Conservation (phyloP, 2,329 filamentous ascomycete genomes). For the Xenosphaeropsis pyriputrescens region DNA sequence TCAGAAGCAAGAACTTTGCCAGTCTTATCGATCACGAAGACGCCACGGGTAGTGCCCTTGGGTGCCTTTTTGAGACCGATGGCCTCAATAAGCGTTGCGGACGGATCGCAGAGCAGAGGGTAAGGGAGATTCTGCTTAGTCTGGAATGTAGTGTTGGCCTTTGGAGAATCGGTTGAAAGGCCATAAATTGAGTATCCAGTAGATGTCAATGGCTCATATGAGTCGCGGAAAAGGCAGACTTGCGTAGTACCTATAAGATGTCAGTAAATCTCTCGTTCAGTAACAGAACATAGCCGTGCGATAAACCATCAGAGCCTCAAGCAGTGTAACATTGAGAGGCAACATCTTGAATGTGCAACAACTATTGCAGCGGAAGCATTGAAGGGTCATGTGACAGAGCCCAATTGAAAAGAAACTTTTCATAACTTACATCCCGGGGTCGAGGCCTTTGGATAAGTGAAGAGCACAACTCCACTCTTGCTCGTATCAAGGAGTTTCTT, state of each 20-base stretch:
- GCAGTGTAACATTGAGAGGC: too few relatives aligned
- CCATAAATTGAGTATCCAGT: constrained; percentile 81
- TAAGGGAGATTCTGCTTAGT: constrained; percentile 85
- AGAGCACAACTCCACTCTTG: constrained; percentile 75
- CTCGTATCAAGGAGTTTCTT: constrained; percentile 71
- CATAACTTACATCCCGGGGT: constrained; percentile 75
- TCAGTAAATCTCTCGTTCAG: constrained; percentile 3
- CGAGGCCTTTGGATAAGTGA: constrained; percentile 90
- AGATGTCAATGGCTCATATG: constrained; percentile 59
- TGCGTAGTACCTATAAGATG: constrained; percentile 58
- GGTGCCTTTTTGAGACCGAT: constrained; percentile 82
- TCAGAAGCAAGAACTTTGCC: constrained; percentile 68
- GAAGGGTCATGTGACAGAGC: too few relatives aligned
- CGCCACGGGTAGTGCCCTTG: constrained; percentile 69
- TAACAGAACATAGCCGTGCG: too few relatives aligned
- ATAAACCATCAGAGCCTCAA: too few relatives aligned
- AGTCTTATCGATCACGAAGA: constrained; percentile 72
- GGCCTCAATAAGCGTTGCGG: constrained; percentile 59
- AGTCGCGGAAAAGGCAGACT: constrained; percentile 85
- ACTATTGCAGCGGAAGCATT: too few relatives aligned
- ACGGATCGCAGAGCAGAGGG: constrained; percentile 71
- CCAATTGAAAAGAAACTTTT: background rate
- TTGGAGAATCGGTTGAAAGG: constrained; percentile 74
- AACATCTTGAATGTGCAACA: too few relatives aligned
- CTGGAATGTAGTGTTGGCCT: constrained; percentile 86